phyloP scores from a whole-genome alignment of 805 yeast genomes.

The Saccharomycopsis capsularis region DNA sequence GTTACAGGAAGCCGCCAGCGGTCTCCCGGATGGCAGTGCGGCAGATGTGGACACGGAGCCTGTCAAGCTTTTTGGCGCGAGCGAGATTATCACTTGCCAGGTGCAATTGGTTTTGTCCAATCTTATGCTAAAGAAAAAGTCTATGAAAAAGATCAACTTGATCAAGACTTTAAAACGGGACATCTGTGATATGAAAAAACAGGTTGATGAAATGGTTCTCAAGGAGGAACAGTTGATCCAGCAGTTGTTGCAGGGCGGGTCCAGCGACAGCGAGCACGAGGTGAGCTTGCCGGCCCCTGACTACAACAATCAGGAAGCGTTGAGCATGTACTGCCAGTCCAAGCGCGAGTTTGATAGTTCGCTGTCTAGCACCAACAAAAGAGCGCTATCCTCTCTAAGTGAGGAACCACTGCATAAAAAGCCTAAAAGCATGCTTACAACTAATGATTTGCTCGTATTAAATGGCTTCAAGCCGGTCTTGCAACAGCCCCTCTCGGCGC shows the following conservation, averaged over 20 bases:
- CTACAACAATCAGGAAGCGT: not conserved
- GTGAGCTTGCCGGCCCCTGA: not conserved
- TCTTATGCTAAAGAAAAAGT: slow-evolving; percentile 20
- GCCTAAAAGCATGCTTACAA: slow-evolving; percentile 1
- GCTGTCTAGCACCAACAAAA: not conserved
- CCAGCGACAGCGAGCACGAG: not conserved
- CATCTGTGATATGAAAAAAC: slow-evolving; percentile 9
- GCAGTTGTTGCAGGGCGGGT: too few species aligned
- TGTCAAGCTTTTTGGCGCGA: not conserved
- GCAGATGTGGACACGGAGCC: not conserved
- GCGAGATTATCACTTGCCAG: slow-evolving; percentile 7
- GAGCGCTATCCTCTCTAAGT: not conserved
- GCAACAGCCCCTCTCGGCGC: too few species aligned
- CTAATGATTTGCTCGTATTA: slow-evolving; percentile 13
- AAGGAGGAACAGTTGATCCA: slow-evolving; percentile 15
- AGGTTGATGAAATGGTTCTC: slow-evolving; percentile 16
- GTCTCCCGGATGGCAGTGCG: not conserved
- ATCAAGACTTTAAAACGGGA: slow-evolving; percentile 18
- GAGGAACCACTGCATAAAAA: too few species aligned
- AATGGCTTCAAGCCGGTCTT: slow-evolving; percentile 12
- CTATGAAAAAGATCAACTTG: slow-evolving; percentile 18
- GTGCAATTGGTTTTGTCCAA: slow-evolving; percentile 21
- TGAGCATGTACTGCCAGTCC: not conserved
- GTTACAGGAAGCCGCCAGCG: not conserved
- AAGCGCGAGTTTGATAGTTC: not conserved